Evolutionary conservation across 164 flowering plant species (phyloP).

Genomic region (Macadamia tetraphylla): DNA sequence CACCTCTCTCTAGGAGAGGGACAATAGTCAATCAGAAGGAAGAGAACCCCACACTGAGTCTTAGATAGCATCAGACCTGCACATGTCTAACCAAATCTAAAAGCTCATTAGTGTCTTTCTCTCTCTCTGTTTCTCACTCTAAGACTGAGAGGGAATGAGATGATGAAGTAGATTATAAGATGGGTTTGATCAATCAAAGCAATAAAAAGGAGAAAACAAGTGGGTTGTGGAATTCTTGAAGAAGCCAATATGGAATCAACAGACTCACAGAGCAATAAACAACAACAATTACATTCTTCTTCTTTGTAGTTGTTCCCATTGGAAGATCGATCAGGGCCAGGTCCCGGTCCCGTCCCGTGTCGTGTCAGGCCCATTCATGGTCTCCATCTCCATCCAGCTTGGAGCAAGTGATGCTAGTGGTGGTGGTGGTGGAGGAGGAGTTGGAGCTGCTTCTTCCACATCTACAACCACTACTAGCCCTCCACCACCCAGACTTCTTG

Average conservation of each 20-base stretch:
- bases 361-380: background rate
- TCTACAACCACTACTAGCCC: too few relatives aligned
- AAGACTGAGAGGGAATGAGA: background rate
- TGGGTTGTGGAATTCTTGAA: too few relatives aligned
- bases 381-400: slow-evolving; percentile 36
- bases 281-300: too few relatives aligned
- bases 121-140: slow-evolving; percentile 4
- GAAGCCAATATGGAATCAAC: too few relatives aligned
- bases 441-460: background rate
- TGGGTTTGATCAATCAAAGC: slow-evolving; percentile 10
- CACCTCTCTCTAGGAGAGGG: background rate
- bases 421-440: background rate
- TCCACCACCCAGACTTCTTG: too few relatives aligned
- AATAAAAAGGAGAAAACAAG: too few relatives aligned
- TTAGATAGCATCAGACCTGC: background rate
- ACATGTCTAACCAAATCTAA: background rate
- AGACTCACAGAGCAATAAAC: too few relatives aligned
- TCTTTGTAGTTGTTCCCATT: slow-evolving; percentile 24
- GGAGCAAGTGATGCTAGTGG: background rate
- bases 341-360: background rate
- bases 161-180: slow-evolving; percentile 5
- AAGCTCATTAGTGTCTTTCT: slow-evolving; percentile 5
- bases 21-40: slow-evolving; percentile 9
- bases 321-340: slow-evolving; percentile 16
- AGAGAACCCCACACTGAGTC: background rate